Percentiles rank a stretch among this genome's conserved stretches.
These are phyloP conservation scores for Podaxis sp. DNA, from an alignment of 768 basidiomycete species.

Conservation along the genomic window DNA sequence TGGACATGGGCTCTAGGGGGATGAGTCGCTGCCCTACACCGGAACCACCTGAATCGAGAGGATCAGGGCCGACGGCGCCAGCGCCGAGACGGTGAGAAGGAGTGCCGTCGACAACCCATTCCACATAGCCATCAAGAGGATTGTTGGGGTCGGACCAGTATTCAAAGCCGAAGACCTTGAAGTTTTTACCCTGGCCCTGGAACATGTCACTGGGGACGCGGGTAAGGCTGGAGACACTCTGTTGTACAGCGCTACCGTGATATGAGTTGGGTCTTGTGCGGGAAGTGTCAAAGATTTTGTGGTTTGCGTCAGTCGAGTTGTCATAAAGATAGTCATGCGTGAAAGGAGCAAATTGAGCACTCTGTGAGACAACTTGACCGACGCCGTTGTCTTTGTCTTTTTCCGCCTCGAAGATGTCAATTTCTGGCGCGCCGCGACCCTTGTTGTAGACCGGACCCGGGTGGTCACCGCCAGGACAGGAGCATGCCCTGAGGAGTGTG, in stretches of 20 bases:
- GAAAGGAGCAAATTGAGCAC: slow-evolving; percentile 67
- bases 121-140: slow-evolving; percentile 60
- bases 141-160: slow-evolving; percentile 65
- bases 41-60: slow-evolving; percentile 31
- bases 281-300: slow-evolving; percentile 31
- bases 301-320: slow-evolving; percentile 33
- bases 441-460: slow-evolving; percentile 58
- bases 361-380: slow-evolving; percentile 71
- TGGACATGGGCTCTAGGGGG: slow-evolving; percentile 59
- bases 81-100: slow-evolving; percentile 55
- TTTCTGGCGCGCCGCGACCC: slow-evolving; percentile 80
- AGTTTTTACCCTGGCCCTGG: slow-evolving; percentile 49
- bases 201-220: slow-evolving; percentile 52
- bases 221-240: slow-evolving; percentile 51
- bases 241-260: slow-evolving; percentile 58
- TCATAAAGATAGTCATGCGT: slow-evolving; percentile 40
- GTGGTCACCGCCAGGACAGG: slow-evolving; percentile 74
- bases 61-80: slow-evolving; percentile 45
- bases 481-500: slow-evolving; percentile 54
- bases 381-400: slow-evolving; percentile 46
- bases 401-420: slow-evolving; percentile 81
- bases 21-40: slow-evolving; percentile 60
- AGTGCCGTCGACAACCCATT: slow-evolving; percentile 68
- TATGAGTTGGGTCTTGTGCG: slow-evolving; percentile 39
- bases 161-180: slow-evolving; percentile 58